Base-by-base conservation (phyloP, 805 yeast species). In the Starmerella roubikii region DNA sequence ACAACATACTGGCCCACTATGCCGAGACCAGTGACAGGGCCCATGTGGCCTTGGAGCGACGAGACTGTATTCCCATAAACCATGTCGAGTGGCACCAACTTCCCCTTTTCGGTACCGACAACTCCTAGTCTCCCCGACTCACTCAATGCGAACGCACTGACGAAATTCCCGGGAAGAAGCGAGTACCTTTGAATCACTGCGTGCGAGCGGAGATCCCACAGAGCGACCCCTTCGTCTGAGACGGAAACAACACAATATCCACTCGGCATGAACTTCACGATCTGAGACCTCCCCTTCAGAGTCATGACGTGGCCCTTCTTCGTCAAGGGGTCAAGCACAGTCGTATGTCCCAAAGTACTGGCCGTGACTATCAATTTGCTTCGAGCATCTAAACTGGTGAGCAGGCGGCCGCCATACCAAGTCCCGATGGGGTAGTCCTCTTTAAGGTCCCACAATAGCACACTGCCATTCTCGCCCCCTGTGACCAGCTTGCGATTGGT, bases 61-160 rank as follows among this genome's bases (percentile, higher is more conserved):
- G n/a, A n/a, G n/a, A n/a, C n/a, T n/a, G n/a, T n/a, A n/a, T n/a
- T n/a, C n/a, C n/a, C n/a, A n/a, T n/a, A n/a, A 3, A 42, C 26
- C n/a, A 40, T 23, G 30, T 50, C 54, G 22, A 47, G 6, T 4
- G 47, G 31, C 4, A 27, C 26, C 8, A 39, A 25, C 22, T n/a
- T n/a, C 11, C 52, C 52, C 3, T 13, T 17, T 3, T 38, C 48
- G 3, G 37, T 19, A 15, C 54, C 54, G 3, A 32, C 24, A n/a
- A 45, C 31, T 2, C 44, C 50, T 16, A 47, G n/a, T 3, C 51
- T 40, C 7, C 52, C 54, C 1, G 52, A 48, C 4, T 30, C 12
- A 1, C 47, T 35, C 2, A 47, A 29, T 16, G 38, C 48, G 10
- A 48, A 22, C 2, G 41, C 19, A 4, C 42, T 32, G 32, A 46